Evolutionary conservation across 176 grass and related monocot genomes (phyloP).

Genomic region (Triticum aestivum): DNA sequence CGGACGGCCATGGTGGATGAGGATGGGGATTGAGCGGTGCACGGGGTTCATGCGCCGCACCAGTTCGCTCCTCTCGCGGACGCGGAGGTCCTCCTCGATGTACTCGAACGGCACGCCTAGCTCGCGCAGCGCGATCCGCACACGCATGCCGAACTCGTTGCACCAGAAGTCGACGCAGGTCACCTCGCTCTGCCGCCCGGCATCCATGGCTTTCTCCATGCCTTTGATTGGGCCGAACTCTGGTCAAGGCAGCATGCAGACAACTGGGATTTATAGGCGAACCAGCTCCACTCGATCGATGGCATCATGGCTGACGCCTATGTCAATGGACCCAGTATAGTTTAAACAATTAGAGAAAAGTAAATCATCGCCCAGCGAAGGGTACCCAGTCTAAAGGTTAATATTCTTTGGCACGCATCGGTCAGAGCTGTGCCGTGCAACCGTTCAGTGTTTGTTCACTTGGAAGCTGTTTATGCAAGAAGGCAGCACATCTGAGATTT

Average conservation of each 20-base stretch:
- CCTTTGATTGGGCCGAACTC: not conserved
- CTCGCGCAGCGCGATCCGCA: not conserved
- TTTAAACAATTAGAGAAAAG: not conserved
- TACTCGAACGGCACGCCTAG: not conserved
- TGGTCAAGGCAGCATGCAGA: not conserved
- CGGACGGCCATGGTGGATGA: conserved; percentile 17
- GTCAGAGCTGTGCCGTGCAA: too few species aligned
- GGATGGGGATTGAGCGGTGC: conserved; percentile 10
- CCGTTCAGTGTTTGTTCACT: not conserved
- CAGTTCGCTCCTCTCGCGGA: conserved; percentile 13
- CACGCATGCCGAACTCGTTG: conserved; percentile 33
- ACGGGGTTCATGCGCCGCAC: conserved; percentile 35
- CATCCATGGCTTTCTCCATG: not conserved
- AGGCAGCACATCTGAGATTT: not conserved
- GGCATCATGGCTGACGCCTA: not conserved
- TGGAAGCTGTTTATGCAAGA: not conserved
- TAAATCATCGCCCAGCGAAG: not conserved
- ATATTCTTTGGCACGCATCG: not conserved
- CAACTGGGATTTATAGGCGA: not conserved
- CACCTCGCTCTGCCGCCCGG: not conserved
- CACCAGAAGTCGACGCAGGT: conserved; percentile 19
- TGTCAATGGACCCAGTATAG: not conserved
- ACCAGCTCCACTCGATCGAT: not conserved
- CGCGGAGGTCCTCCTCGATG: conserved; percentile 12
- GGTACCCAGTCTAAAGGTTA: not conserved